These are phyloP conservation scores for Agrostemma githago DNA, from an alignment of 148 eudicot genomes.

Conservation along the genomic window DNA sequence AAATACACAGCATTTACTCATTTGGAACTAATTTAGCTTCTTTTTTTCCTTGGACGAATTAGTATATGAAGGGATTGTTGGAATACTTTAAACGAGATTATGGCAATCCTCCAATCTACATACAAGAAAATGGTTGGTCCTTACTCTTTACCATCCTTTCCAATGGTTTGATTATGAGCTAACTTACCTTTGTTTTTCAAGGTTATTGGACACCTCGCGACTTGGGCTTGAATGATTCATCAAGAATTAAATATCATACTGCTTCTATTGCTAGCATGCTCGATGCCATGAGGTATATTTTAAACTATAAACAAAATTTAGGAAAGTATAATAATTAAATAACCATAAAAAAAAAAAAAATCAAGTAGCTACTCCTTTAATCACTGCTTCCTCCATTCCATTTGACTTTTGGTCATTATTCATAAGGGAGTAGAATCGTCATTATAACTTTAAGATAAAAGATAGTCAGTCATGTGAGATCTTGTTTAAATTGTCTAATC, in stretches of 20 bases:
- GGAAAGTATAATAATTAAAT: no score
- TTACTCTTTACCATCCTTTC: background rate
- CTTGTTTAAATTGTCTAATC: no score
- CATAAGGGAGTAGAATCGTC: no score
- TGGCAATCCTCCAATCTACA: constrained; percentile 15
- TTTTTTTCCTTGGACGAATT: background rate
- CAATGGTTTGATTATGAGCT: no score
- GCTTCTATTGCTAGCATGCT: constrained; percentile 6
- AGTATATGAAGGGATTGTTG: constrained; percentile 8
- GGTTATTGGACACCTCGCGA: constrained; percentile 7
- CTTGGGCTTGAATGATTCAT: background rate
- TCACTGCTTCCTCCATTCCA: no score
- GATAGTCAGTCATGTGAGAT: no score
- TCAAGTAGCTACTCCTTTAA: no score
- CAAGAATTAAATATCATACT: background rate
- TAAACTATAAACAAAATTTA: background rate
- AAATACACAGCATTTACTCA: background rate
- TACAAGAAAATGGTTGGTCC: constrained; percentile 14
- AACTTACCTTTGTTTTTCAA: background rate
- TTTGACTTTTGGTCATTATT: no score
- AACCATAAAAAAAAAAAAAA: no score
- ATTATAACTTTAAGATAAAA: no score
- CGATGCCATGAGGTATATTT: background rate
- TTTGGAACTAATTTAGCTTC: background rate
- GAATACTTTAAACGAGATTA: constrained; percentile 17